A percentile compares a stretch with the other conserved stretches of the same genome.
Conservation (phyloP, 139 green algal genomes). For the Chlamydomonas applanata region DNA sequence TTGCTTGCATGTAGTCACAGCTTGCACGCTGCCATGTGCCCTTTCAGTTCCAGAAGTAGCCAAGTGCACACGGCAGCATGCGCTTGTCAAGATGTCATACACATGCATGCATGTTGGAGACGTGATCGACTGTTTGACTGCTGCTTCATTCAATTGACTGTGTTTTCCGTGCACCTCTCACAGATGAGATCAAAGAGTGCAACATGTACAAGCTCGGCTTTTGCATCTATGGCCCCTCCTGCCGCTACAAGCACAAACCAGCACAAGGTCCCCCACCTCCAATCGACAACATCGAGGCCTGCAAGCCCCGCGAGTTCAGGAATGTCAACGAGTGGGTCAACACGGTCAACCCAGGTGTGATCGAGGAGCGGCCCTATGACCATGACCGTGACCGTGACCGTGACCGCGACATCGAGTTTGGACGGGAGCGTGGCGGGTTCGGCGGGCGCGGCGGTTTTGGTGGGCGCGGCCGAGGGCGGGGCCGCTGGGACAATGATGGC, state of each 20-base stretch:
- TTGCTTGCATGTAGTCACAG: too few species aligned
- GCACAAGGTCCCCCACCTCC: slow-evolving; percentile 71
- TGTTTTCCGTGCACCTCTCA: background rate
- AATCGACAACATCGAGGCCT: slow-evolving; percentile 65
- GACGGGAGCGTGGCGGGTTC: too few species aligned
- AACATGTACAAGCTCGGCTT: slow-evolving; percentile 99
- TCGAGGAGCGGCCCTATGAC: slow-evolving; percentile 15
- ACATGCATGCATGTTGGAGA: too few species aligned
- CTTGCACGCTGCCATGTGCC: too few species aligned
- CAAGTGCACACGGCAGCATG: too few species aligned
- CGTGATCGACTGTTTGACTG: too few species aligned
- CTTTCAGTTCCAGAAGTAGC: too few species aligned
- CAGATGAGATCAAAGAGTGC: slow-evolving; percentile 96
- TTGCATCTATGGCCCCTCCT: slow-evolving; percentile 93
- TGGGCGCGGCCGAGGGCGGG: background rate
- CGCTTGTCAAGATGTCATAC: too few species aligned
- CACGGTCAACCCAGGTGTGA: slow-evolving; percentile 58
- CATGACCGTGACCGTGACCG: too few species aligned
- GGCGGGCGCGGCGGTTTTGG: background rate
- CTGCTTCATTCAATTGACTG: too few species aligned
- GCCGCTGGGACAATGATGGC: background rate
- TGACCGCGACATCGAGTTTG: too few species aligned
- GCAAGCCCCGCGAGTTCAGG: slow-evolving; percentile 72
- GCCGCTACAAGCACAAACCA: slow-evolving; percentile 89
- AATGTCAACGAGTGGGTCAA: slow-evolving; percentile 82